Evolutionary conservation across 805 yeast genomes (phyloP), one percentile per base, ranked within the genome.

Genomic region (Metschnikowia matae): DNA sequence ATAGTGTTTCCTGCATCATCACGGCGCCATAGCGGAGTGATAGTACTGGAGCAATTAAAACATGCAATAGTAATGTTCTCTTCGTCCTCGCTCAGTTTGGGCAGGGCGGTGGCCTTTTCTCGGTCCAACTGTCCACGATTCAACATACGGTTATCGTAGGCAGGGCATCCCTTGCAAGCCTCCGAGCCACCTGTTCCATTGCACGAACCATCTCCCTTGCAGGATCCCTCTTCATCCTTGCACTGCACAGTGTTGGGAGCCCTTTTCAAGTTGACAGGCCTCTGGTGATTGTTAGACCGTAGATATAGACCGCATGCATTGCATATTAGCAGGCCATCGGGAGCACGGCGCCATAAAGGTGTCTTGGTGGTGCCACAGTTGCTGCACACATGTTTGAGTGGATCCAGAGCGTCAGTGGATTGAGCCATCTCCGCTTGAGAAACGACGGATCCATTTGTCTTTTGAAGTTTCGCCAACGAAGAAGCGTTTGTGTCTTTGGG

Each of bases 111-210:
- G 15, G 44, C 14, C 23, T 34, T 41, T 17, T 31, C 36, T 4
- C 46, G 38, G 35, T 44, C 40, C 34, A 44, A 44, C n/a, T 43
- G 29, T 20, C 46, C 40, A 39, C 44, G 52, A 38, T 59, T 62
- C 23, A 78, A 59, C 21, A 81, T 75, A 53, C 95, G 75, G 66
- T 87, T 89, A 63, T 88, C 87, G 62, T 66, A 87, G 4, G 94
- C 88, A 1, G 96, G 94, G 62, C 96, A 88, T 2, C 91, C 90
- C 54, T 80, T 75, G 65, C 96, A 88, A 3, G 89, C 89, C 5
- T 76, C 75, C 2, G 89, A 68, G 1, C 96, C 96, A 5, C 96
- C 96, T 3, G 91, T 87, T 2, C 96, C 96, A 60, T 88, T 87
- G 65, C 96, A 88, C 52, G 82, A 76, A 4, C 96, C 90, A 56